phyloP scores from a whole-genome alignment of 306 rosid genomes.

The Cicer cuneatum region DNA sequence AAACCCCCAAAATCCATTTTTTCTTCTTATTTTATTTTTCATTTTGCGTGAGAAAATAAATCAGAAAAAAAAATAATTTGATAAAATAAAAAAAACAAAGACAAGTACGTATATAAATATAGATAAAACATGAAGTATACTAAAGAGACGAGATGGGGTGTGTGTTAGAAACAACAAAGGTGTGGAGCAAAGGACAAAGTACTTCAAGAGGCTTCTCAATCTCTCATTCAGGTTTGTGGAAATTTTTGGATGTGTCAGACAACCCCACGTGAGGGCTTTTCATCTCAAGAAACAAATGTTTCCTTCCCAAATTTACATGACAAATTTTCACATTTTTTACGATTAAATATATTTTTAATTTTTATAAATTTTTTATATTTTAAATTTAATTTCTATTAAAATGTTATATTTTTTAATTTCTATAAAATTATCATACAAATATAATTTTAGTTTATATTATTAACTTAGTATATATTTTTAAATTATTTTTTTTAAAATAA shows the following conservation, averaged over 20 bases:
- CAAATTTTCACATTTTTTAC: neutral
- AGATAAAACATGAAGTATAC: conserved; percentile 48
- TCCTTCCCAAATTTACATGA: conserved; percentile 27
- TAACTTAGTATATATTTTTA: too few relatives aligned
- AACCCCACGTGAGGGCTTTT: conserved; percentile 58
- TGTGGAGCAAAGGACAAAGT: conserved; percentile 48
- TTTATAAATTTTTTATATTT: too few relatives aligned
- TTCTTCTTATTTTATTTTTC: neutral
- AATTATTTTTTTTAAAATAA: too few relatives aligned
- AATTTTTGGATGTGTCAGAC: conserved; percentile 52
- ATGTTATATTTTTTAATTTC: too few relatives aligned
- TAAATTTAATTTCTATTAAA: too few relatives aligned
- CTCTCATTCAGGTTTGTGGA: conserved; percentile 44
- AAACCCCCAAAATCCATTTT: conserved; percentile 27
- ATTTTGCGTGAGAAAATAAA: conserved; percentile 51
- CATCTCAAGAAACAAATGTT: conserved; percentile 48
- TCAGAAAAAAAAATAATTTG: neutral
- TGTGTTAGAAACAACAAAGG: conserved; percentile 44
- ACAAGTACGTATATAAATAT: conserved; percentile 34
- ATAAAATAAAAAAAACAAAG: neutral
- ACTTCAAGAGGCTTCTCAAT: conserved; percentile 35
- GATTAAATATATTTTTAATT: neutral
- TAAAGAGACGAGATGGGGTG: conserved; percentile 43
- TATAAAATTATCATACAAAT: too few relatives aligned
- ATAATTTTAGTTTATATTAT: too few relatives aligned